Evolutionary conservation across 805 yeast genomes (phyloP), one percentile per base, ranked within the genome.

Genomic region (Wickerhamiella occidentalis): DNA sequence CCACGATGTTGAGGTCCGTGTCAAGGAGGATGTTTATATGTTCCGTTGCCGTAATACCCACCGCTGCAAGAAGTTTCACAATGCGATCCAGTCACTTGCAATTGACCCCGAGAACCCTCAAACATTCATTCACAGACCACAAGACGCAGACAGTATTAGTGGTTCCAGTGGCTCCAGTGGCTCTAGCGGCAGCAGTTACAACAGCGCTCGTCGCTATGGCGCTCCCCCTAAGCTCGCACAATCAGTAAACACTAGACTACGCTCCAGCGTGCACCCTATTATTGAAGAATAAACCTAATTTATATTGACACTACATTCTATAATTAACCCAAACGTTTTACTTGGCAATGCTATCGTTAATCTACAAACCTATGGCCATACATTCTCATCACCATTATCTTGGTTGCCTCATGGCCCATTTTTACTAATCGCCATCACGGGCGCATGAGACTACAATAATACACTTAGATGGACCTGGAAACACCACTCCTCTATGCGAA

Each of bases 1-100:
- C 15, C 61, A 58, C 19, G 62, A 58, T 45, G 51, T 56, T 11
- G 60, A 58, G 51, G 48, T 58, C 12, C 50, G 54, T 17, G 33
- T 56, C 7, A 30, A 33, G 6, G 56, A 52, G 11, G 59, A 50
- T 25, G 58, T 55, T 7, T 58, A 51, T 45, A 58, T 58, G 61
- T 56, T 58, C 54, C 54, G 62, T 7, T 50, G 56, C 21, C 55
- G 60, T 15, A 57, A 52, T 22, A 41, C 55, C 7, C 56, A 54
- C 15, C 49, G 51, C 18, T 47, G 58, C 12, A 54, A 52, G 44
- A 36, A 52, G 40, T 54, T 57, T 40, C 55, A 40, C 51, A 40
- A 51, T 8, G 49, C 55, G 1, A 38, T 58, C 6, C 45, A 50
- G 48, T 45, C 57, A 0, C 44, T 58, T 6, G 52, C 50, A 18